These are phyloP conservation scores for Wickerhamiella cacticola DNA, from an alignment of 805 yeast genomes.

Conservation along the genomic window DNA sequence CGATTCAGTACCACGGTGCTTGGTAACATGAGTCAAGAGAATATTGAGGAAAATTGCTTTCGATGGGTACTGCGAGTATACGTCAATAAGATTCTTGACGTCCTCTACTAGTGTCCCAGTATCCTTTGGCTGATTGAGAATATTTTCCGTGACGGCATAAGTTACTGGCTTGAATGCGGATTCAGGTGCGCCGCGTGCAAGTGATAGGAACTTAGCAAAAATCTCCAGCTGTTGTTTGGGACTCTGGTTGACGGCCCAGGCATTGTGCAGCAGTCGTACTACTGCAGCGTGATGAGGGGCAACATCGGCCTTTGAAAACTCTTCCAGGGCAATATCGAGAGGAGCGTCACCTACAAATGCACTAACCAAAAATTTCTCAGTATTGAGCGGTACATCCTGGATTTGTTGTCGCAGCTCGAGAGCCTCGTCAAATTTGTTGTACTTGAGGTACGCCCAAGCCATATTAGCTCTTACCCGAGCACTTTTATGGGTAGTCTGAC, in stretches of 20 bases:
- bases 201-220: constrained; percentile 16
- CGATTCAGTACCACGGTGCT: constrained; percentile 14
- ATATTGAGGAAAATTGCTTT: constrained; percentile 20
- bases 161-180: constrained; percentile 18
- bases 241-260: constrained; percentile 10
- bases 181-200: constrained; percentile 16
- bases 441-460: constrained; percentile 12
- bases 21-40: constrained; percentile 17
- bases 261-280: constrained; percentile 17
- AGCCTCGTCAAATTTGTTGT: constrained; percentile 16
- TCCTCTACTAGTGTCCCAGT: constrained; percentile 5
- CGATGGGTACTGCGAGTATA: constrained; percentile 11
- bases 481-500: constrained; percentile 8
- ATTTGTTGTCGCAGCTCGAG: not conserved
- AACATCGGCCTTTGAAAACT: constrained; percentile 11
- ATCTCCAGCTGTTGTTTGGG: constrained; percentile 15
- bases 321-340: constrained; percentile 13
- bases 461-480: constrained; percentile 12
- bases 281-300: constrained; percentile 20
- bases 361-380: constrained; percentile 12
- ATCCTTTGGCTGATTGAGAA: constrained; percentile 7
- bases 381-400: not conserved
- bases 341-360: constrained; percentile 25
- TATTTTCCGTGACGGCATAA: constrained; percentile 12
- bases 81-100: constrained; percentile 11